Base-by-base conservation (phyloP, 495 filamentous ascomycete genomes). In the Penicillium antarcticum region DNA sequence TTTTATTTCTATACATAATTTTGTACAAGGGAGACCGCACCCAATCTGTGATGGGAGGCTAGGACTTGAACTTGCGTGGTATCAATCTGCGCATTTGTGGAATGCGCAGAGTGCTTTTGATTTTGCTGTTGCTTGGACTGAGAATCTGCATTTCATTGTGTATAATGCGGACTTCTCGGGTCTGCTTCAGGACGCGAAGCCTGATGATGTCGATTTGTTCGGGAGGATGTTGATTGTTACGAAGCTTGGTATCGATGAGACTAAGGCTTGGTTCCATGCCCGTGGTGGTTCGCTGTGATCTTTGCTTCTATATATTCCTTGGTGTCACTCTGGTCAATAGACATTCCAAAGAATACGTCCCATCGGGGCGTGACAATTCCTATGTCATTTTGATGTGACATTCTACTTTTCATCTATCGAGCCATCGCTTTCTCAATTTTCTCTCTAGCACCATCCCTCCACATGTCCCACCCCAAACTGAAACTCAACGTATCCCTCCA, bases 21-120 rank as follows among this genome's bases (percentile, higher is more conserved):
- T 75, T 0, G 42, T 78, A 8, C 70, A 61, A 24, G 62, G 65
- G 2, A 50, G 64, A 11, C 3, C 46, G 2, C 42, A 53, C 5
- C 49, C 58, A 7, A 3, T 32, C 0, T 79, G 73, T 39, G 70
- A 77, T 42, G 55, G 64, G 0, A 61, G 53, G 14, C 48, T 75
- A 12, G 60, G 63, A 0, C 47, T 74, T 4, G 57, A 64, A 3
- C 71, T 73, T 48, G 62, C 68, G 8, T 72, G 71, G 61, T 77
- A 76, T 33, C 18, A 71, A 9, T 80, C 76, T 3, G 67, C 72
- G 16, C 64, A 74, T 53, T 57, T 81, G 24, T 81, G 79, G 79
- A 52, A 65, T 26, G 72, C 79, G 6, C 52, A 47, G 2, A 70
- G 66, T 18, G 61, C 69, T 1, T 62, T 72, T 19, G 74, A 75